Base-by-base conservation (phyloP, 805 yeast genomes). In the Ogataea saltuana region DNA sequence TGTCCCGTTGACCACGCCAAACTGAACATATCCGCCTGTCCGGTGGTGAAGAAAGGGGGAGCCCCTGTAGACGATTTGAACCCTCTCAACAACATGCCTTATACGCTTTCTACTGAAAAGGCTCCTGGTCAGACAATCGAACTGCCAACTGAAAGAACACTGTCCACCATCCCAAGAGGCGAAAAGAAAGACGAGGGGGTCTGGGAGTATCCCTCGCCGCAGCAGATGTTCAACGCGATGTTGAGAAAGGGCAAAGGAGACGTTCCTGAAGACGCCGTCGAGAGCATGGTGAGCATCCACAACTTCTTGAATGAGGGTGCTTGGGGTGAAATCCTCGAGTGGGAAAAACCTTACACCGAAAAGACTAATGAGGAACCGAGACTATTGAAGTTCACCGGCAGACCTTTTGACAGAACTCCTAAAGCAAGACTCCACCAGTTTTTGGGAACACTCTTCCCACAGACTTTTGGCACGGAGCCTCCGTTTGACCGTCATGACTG, bases 141-240 rank as follows among this genome's bases (percentile, higher is more conserved):
- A 26, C 70, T 93, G 23, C 89, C 97, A 8, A 87, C 93, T 0
- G 87, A 85, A 32, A 79, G 97, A 54, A 85, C 95, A 1, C 64
- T 82, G 28, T 88, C 96, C 12, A 68, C 88, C 1, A 93, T 93
- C 41, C 99, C 99, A 16, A 76, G 88, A 50, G 98, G 98, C 21
- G 77, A 71, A 21, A 60, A 61, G 11, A 71, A 69, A 2, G 72
- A 69, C 8, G 81, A 80, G 48, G 95, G 95, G 2, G 80, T 83
- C 36, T 93, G 99, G 99, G 99, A 93, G 67, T 93, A 93, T 61
- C 99, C 99, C 2, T 88, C 97, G 2, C 99, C 99, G 1, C 99
- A 93, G 67, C 99, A 93, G 63, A 93, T 93, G 99, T 81, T 89
- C 53, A 90, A 91, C 59, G 99, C 99, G 10, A 91, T 93, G 98